Conservation (phyloP, 345 rosid genomes). For the Raphanus sativus region DNA sequence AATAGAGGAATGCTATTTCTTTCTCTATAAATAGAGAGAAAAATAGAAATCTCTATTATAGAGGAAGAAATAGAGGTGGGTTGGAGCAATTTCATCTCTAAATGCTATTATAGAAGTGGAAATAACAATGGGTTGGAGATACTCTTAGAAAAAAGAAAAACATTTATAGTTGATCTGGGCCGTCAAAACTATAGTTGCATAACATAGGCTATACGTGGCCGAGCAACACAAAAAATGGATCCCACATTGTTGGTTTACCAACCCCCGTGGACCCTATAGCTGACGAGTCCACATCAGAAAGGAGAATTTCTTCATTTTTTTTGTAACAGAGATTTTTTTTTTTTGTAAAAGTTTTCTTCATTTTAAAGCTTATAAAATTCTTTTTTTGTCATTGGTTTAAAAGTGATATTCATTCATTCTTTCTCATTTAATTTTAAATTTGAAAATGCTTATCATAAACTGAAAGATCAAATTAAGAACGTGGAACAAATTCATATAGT, state of each 20-base stretch:
- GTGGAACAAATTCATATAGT: neutral
- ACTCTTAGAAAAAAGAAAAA: too few relatives aligned
- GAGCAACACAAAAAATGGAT: neutral
- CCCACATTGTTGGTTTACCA: constrained; percentile 29
- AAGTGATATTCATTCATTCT: neutral
- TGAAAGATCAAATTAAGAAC: neutral
- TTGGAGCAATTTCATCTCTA: too few relatives aligned
- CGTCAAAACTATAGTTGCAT: constrained; percentile 4
- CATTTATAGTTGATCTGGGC: neutral
- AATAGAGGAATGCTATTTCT: too few relatives aligned
- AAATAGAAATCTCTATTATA: too few relatives aligned
- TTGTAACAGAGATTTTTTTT: too few relatives aligned
- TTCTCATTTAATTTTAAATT: neutral
- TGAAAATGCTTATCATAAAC: neutral
- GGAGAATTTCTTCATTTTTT: neutral
- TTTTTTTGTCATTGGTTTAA: neutral
- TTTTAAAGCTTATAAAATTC: neutral
- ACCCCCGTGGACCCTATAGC: constrained; percentile 25
- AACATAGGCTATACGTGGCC: constrained; percentile 4
- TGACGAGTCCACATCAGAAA: constrained; percentile 9
- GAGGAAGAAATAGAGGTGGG: too few relatives aligned
- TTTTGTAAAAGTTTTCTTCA: neutral
- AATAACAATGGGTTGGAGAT: too few relatives aligned
- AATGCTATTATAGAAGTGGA: too few relatives aligned
- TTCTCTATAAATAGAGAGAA: too few relatives aligned